phyloP scores from a whole-genome alignment of 805 yeast genomes.

The Kluyveromyces dobzhanskii region DNA sequence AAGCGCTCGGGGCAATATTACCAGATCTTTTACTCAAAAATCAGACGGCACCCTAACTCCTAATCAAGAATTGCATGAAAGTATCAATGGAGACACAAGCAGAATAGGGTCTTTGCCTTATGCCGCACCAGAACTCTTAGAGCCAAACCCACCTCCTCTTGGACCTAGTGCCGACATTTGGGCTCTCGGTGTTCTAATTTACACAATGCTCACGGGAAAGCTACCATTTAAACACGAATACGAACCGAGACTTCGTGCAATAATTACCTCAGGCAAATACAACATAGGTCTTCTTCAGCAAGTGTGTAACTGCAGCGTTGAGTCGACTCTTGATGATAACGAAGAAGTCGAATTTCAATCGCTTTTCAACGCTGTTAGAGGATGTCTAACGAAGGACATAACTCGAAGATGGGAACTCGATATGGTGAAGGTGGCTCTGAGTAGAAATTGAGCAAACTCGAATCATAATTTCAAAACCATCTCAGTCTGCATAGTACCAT shows the following conservation, averaged over 20 bases:
- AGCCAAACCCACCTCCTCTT: conserved; percentile 49
- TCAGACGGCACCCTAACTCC: conserved; percentile 8
- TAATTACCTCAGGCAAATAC: conserved; percentile 61
- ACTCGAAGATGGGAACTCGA: conserved; percentile 45
- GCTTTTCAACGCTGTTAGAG: conserved; percentile 34
- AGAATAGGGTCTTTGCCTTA: conserved; percentile 82
- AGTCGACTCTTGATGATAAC: conserved; percentile 1
- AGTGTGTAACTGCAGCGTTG: conserved; percentile 28
- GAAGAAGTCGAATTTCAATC: conserved; percentile 8
- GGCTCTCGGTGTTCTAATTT: conserved; percentile 80
- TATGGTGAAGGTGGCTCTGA: conserved; percentile 22
- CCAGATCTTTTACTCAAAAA: conserved; percentile 10
- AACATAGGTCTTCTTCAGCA: conserved; percentile 38
- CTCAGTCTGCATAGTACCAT: too few relatives aligned
- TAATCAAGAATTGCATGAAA: conserved; percentile 5
- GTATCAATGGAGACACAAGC: neutral
- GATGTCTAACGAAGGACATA: conserved; percentile 47
- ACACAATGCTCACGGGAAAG: conserved; percentile 62
- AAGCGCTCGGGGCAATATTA: conserved; percentile 25
- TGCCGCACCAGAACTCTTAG: conserved; percentile 74
- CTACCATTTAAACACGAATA: conserved; percentile 81
- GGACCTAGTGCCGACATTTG: conserved; percentile 76
- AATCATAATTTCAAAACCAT: too few relatives aligned
- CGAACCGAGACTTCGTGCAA: conserved; percentile 68
- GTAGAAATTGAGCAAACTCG: neutral